Evolutionary conservation across 768 basidiomycete species (phyloP), one percentile per base, ranked within the genome.

Genomic region (Tricholoma sp.): DNA sequence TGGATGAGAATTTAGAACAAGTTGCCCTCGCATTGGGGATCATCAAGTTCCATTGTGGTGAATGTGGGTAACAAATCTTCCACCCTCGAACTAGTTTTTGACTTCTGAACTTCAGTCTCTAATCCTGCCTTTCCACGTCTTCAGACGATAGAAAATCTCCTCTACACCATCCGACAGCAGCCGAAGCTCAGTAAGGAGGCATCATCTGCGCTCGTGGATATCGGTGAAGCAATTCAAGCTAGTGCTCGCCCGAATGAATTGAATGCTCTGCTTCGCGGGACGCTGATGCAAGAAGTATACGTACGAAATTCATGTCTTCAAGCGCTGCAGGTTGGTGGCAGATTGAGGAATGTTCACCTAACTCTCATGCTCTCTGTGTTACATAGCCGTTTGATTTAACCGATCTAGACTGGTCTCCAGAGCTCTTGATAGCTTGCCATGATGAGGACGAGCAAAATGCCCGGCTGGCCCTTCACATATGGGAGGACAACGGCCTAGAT

Each of bases 401-500:
- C 0, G 96, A 98, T 50, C 69, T 93, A 35, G 94, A 97, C 59
- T 99, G 94, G 89, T 91, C 89, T 2, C 83, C 89, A 0, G 86
- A 91, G 67, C 70, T 99, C 1, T 91, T 92, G 85, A 79, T 98
- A 37, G 89, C 89, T 4, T 86, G 82, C 54, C 93, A 98, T 62
- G 97, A 98, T 58, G 76, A 80, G 8, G 85, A 84, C 53, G 92
- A 94, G 64, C 92, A 95, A 65, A 98, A 95, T 63, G 85, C 85
- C 0, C 78, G 88, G 51, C 74, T 98, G 39, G 94, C 95, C 14
- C 74, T 75, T 21, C 84, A 86, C 59, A 72, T 91, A 9, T 98
- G 95, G 95, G 96, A 97, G 55, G 97, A 98, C 60, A 98, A 98
- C 61, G 95, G 92, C 4, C 70, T 98, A 35, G 93, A 97, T 64